Evolutionary conservation across 768 basidiomycete genomes (phyloP).

Genomic region (Polyporus arcularius): DNA sequence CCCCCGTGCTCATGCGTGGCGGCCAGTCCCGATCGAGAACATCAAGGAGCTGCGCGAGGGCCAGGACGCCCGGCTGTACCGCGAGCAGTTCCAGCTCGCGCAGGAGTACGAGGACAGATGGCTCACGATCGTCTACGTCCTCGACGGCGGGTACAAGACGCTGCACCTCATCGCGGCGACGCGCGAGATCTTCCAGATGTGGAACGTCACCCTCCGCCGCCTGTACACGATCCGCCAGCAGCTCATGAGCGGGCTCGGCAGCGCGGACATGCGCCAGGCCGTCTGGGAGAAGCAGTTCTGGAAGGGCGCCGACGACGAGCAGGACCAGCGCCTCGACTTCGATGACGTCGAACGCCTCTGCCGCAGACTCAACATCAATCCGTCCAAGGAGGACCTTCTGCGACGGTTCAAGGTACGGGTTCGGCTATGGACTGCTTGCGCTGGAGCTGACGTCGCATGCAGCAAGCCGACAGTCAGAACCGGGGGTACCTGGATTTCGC

Average conservation of each 20-base stretch:
- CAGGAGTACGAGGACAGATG: constrained; percentile 67
- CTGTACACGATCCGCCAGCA: constrained; percentile 67
- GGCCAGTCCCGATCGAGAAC: constrained; percentile 76
- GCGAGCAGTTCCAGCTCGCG: constrained; percentile 66
- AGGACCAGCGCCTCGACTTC: constrained; percentile 64
- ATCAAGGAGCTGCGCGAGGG: constrained; percentile 87
- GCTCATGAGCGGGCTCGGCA: constrained; percentile 67
- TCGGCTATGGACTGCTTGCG: too few species aligned
- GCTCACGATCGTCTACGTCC: constrained; percentile 84
- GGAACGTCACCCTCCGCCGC: constrained; percentile 64
- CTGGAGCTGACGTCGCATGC: not conserved
- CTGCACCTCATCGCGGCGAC: constrained; percentile 81
- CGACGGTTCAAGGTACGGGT: constrained; percentile 56
- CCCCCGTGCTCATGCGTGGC: not conserved
- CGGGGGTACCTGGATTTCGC: constrained; percentile 70
- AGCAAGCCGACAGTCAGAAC: constrained; percentile 64
- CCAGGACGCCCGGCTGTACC: constrained; percentile 67
- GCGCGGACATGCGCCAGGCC: constrained; percentile 60
- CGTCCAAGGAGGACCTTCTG: constrained; percentile 52
- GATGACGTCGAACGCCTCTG: constrained; percentile 75
- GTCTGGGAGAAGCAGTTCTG: constrained; percentile 85
- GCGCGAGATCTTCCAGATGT: constrained; percentile 58
- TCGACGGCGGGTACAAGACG: constrained; percentile 79
- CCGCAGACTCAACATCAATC: constrained; percentile 65
- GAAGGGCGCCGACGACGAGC: constrained; percentile 65